Percentiles rank a stretch among this genome's conserved stretches.
Conservation (phyloP, 1,139 yeast genomes). For the Sugiyamaella novakii region DNA sequence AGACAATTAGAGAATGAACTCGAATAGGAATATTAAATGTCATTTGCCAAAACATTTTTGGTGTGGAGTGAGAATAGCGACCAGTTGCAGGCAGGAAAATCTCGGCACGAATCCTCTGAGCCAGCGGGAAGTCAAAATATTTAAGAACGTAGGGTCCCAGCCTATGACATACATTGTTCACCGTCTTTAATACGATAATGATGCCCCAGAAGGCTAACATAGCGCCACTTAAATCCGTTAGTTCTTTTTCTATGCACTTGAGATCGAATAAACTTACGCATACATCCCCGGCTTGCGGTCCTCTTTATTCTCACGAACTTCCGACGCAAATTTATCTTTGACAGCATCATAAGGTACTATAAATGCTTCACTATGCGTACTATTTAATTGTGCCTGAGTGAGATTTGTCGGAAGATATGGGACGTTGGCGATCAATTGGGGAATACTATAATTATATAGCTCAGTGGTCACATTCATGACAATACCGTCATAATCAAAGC, state of each 20-base stretch:
- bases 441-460: slow-evolving; percentile 9
- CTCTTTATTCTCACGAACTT: slow-evolving; percentile 2
- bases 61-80: slow-evolving; percentile 47
- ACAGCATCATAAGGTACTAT: slow-evolving; percentile 7
- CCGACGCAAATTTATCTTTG: slow-evolving; percentile 4
- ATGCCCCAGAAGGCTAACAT: slow-evolving; percentile 21
- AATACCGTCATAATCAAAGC: background rate
- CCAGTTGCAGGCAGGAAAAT: slow-evolving; percentile 25
- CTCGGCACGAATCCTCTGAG: slow-evolving; percentile 25
- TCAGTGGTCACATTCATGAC: slow-evolving; percentile 5
- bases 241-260: slow-evolving; percentile 1
- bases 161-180: slow-evolving; percentile 19
- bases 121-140: slow-evolving; percentile 21
- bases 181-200: slow-evolving; percentile 14
- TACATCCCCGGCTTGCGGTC: slow-evolving; percentile 1
- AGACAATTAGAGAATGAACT: slow-evolving; percentile 53
- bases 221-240: slow-evolving; percentile 14
- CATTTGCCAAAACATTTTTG: slow-evolving; percentile 35
- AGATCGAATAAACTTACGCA: slow-evolving; percentile 6
- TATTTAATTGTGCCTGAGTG: slow-evolving; percentile 6
- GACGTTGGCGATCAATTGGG: slow-evolving; percentile 15
- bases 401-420: slow-evolving; percentile 14
- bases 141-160: slow-evolving; percentile 18
- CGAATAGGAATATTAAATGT: slow-evolving; percentile 59
- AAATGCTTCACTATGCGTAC: slow-evolving; percentile 11